These are phyloP conservation scores for Gossypium gossypioides DNA, from an alignment of 441 rosid species.

Conservation along the genomic window DNA sequence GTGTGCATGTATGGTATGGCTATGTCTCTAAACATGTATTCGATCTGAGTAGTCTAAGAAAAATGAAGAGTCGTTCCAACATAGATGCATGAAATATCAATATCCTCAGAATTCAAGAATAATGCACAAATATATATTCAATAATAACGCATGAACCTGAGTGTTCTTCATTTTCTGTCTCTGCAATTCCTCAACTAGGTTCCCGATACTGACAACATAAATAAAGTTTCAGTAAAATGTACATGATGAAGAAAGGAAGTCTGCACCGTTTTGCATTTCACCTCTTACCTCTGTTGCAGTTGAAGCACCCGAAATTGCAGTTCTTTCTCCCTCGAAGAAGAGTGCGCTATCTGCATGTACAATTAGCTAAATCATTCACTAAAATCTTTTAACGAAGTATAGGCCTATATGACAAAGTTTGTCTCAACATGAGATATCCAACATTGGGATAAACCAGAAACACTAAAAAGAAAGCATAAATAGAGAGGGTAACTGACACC, in stretches of 20 bases:
- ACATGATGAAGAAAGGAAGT: background rate
- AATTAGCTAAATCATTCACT: conserved; percentile 1
- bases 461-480: background rate
- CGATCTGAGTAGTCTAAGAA: too few species aligned
- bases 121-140: background rate
- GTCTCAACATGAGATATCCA: background rate
- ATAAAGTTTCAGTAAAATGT: conserved; percentile 8
- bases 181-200: conserved; percentile 64
- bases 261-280: background rate
- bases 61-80: too few species aligned
- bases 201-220: conserved; percentile 41
- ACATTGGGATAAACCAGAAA: background rate
- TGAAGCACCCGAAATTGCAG: conserved; percentile 53
- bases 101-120: too few species aligned
- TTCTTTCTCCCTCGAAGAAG: conserved; percentile 57
- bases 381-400: background rate
- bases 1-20: too few species aligned
- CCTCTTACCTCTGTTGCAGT: conserved; percentile 68
- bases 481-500: background rate
- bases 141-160: conserved; percentile 41
- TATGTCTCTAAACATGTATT: too few species aligned
- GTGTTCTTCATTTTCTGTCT: conserved; percentile 56
- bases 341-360: conserved; percentile 40
- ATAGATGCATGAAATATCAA: too few species aligned
- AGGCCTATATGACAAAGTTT: background rate